Base-by-base conservation (phyloP, 2,329 filamentous ascomycete genomes). In the Xylaria sp. region DNA sequence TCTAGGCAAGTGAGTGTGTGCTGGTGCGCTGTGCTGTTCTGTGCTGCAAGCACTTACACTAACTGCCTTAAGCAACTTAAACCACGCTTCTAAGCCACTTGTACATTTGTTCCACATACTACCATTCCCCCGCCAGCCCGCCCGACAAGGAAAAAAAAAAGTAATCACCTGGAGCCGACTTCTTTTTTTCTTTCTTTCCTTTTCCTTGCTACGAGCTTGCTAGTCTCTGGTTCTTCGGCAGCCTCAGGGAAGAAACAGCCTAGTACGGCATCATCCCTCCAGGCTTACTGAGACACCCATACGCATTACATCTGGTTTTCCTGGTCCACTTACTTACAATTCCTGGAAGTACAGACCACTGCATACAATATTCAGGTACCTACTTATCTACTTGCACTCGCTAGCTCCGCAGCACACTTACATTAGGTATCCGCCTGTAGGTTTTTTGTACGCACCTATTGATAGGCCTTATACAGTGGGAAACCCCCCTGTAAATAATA, bases 21-120 rank as follows among this genome's bases (percentile, higher is more conserved):
- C 57, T 41, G 58, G 18, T 56, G 25, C 46, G 51, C 9, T 56
- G 25, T 15, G 46, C 37, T 58, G 56, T 12, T 37, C 39, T 58
- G 37, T 58, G 39, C 65, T 68, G 68, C 68, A 68, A 61, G 57
- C 65, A 68, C 69, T 70, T 62, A 57, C 51, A 48, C 23, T 32
- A 65, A 18, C 46, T 48, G 20, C 46, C 46, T 48, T 8, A 20
- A 20, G 13, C 5, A 50, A 50, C 44, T 6, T 50, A 56, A 48
- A 9, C 65, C 68, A 70, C 68, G 61, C 55, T 28, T 61, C 41
- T 55, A 37, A 55, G 46, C 58, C 37, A 41, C 55, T 37, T 61
- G 48, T 62, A 28, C 59, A 55, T 54, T 46, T 46, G 18, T 18
- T n/a, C 41, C 41, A 46, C 41, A 46, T 46, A 15, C 39, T 4